Percentiles rank a stretch among this genome's conserved stretches.
Evolutionary conservation across 306 rosid species (phyloP).

Genomic region (Prunus mongolica): DNA sequence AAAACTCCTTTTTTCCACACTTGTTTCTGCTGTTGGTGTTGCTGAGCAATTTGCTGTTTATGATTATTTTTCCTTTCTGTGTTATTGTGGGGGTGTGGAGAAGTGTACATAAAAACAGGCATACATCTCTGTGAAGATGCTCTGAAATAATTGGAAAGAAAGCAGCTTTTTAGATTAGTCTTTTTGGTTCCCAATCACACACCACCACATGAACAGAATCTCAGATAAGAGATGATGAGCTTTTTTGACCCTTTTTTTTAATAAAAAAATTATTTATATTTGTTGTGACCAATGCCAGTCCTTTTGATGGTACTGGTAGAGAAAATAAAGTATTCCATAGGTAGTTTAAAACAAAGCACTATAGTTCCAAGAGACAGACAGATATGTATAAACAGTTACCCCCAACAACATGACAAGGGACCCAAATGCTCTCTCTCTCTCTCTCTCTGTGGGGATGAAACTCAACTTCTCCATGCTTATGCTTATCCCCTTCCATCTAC

Average conservation of each 20-base stretch:
- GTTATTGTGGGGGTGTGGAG: constrained; percentile 4
- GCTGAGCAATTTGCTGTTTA: too few relatives aligned
- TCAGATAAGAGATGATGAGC: constrained; percentile 66
- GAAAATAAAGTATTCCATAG: constrained; percentile 25
- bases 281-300: constrained; percentile 25
- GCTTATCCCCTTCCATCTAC: constrained; percentile 45
- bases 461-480: constrained; percentile 51
- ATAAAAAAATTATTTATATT: constrained; percentile 1
- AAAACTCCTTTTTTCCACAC: background rate
- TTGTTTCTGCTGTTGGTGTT: constrained; percentile 7
- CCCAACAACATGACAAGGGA: constrained; percentile 68
- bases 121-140: constrained; percentile 49
- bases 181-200: constrained; percentile 58
- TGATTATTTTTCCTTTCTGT: constrained; percentile 4
- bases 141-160: constrained; percentile 55
- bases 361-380: constrained; percentile 33
- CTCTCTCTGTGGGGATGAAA: constrained; percentile 36
- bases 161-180: constrained; percentile 63
- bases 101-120: constrained; percentile 7
- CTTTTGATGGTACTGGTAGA: constrained; percentile 26
- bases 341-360: constrained; percentile 40
- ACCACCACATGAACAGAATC: constrained; percentile 89
- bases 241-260: constrained; percentile 58
- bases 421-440: constrained; percentile 36
- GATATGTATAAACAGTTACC: constrained; percentile 55